Conservation (phyloP, 2,329 filamentous ascomycete species). For the Xylariaceae sp. region DNA sequence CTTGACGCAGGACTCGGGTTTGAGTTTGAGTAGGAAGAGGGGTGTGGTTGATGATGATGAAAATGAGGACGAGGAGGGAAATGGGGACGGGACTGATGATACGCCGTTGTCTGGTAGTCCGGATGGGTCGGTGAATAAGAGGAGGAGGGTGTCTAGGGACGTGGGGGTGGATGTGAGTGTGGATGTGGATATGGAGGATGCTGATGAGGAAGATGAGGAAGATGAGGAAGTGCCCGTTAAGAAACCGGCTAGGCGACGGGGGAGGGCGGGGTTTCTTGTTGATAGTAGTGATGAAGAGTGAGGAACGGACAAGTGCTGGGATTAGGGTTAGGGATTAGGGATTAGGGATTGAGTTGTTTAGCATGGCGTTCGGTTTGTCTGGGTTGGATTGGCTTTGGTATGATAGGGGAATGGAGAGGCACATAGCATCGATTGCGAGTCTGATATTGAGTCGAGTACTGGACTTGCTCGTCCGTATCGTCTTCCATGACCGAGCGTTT, state of each 20-base stretch:
- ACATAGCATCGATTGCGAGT: no score
- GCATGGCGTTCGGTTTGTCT: no score
- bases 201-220: constrained; percentile 40
- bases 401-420: no score
- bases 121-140: constrained; percentile 25
- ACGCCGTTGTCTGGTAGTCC: constrained; percentile 40
- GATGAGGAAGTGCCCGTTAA: constrained; percentile 34
- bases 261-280: constrained; percentile 52
- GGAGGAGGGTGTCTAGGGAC: constrained; percentile 26
- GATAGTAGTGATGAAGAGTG: constrained; percentile 57
- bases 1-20: constrained; percentile 20
- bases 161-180: constrained; percentile 17
- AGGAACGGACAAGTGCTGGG: no score
- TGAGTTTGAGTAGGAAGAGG: constrained; percentile 3
- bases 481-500: no score
- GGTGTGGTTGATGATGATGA: constrained; percentile 8
- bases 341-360: no score
- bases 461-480: no score
- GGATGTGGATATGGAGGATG: constrained; percentile 20
- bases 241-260: constrained; percentile 38
- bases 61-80: constrained; percentile 29
- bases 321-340: no score
- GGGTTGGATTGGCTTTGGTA: no score
- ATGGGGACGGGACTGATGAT: constrained; percentile 30
- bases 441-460: no score